Evolutionary conservation across 176 grass and related monocot species (phyloP).

Genomic region (Phoenix dactylifera): DNA sequence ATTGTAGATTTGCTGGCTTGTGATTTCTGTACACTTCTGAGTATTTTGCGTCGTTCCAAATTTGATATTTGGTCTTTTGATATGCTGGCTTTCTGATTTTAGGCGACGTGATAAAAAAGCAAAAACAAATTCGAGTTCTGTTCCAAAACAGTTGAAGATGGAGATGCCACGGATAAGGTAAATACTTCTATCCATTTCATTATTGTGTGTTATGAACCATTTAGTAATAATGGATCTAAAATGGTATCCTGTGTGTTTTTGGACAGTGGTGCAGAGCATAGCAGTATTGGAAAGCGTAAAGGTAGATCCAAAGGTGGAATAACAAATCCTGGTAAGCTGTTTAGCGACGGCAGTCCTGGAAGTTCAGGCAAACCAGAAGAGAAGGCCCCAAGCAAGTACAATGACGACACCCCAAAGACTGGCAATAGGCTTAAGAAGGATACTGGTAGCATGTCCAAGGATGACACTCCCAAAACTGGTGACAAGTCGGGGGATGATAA

Average conservation of each 20-base stretch:
- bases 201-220: too few species aligned
- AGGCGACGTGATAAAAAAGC: too few species aligned
- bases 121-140: too few species aligned
- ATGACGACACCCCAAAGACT: constrained; percentile 22
- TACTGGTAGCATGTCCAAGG: constrained; percentile 17
- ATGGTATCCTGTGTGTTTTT: constrained; percentile 4
- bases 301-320: constrained; percentile 36
- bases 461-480: constrained; percentile 13
- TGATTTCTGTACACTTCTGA: too few species aligned
- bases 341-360: constrained; percentile 19
- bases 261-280: constrained; percentile 14
- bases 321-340: constrained; percentile 21
- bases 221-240: too few species aligned
- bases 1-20: too few species aligned
- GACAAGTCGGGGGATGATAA: constrained; percentile 8
- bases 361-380: constrained; percentile 18
- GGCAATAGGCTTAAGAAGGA: constrained; percentile 23
- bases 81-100: too few species aligned
- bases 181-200: too few species aligned
- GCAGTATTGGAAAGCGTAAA: constrained; percentile 29
- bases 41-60: too few species aligned
- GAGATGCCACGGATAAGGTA: too few species aligned
- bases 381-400: constrained; percentile 20
- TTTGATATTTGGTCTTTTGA: too few species aligned
- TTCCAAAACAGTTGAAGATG: too few species aligned